Conservation (phyloP, 2,329 filamentous ascomycete genomes). For the Leptographium galeiforme region DNA sequence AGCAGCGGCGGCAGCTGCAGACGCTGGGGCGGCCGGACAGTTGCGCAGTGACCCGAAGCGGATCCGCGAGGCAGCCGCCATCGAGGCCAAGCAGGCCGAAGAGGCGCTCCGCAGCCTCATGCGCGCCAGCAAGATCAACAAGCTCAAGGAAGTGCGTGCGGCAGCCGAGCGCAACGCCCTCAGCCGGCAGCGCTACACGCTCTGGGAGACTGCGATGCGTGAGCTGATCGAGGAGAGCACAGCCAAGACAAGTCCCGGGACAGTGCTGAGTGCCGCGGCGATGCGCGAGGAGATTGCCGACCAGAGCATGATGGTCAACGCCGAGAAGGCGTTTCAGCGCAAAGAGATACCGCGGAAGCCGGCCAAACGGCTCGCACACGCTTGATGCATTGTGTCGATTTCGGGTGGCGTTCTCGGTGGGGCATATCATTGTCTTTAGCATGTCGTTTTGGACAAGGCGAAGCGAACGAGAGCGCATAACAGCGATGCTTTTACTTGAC, state of each 20-base stretch:
- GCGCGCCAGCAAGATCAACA: constrained; percentile 48
- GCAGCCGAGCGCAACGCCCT: constrained; percentile 37
- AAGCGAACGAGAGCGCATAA: not conserved
- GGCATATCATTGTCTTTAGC: not conserved
- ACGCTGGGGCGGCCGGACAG: constrained; percentile 10
- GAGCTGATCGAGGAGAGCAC: constrained; percentile 30
- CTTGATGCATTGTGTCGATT: not conserved
- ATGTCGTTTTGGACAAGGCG: too few species aligned
- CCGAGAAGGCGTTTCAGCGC: constrained; percentile 37
- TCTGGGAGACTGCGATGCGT: constrained; percentile 50
- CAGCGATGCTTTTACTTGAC: too few species aligned
- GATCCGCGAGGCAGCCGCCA: constrained; percentile 45
- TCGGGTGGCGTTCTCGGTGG: not conserved
- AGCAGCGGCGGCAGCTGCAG: not conserved
- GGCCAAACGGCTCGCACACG: constrained; percentile 16
- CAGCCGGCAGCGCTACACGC: constrained; percentile 40
- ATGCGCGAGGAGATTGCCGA: constrained; percentile 39
- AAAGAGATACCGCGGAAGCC: constrained; percentile 36
- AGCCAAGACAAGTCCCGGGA: constrained; percentile 6
- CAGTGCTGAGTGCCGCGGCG: constrained; percentile 9
- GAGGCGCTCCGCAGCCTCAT: constrained; percentile 46
- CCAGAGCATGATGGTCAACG: constrained; percentile 52
- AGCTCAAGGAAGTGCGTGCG: constrained; percentile 49
- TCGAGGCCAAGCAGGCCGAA: constrained; percentile 48
- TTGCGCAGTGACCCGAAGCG: constrained; percentile 38